A percentile compares a stretch with the other conserved stretches of the same genome.
phyloP scores from a whole-genome alignment of 306 rosid species.

The Biancaea sappan region DNA sequence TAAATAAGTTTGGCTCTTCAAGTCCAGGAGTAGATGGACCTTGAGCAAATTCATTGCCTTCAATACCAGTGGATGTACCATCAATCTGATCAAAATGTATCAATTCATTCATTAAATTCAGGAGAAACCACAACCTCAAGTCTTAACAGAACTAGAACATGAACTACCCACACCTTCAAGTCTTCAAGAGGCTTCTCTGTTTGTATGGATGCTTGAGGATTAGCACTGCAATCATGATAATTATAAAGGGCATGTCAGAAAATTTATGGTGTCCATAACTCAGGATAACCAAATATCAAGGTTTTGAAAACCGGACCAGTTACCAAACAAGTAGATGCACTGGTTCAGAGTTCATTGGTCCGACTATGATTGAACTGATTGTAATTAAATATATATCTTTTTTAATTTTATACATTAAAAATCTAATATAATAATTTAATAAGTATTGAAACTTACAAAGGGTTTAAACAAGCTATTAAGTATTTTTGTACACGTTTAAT shows the following conservation, averaged over 20 bases:
- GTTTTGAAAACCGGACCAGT: too few species aligned
- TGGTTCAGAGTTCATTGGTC: too few species aligned
- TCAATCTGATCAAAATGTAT: constrained; percentile 53
- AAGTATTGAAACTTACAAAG: too few species aligned
- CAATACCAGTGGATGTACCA: constrained; percentile 40
- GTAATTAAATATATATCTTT: too few species aligned
- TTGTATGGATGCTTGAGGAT: constrained; percentile 45
- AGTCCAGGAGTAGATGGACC: constrained; percentile 75
- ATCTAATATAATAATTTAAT: too few species aligned
- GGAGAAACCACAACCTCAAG: constrained; percentile 17
- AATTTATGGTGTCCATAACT: background rate
- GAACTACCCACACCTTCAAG: background rate
- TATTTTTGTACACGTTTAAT: too few species aligned
- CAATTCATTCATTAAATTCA: constrained; percentile 22
- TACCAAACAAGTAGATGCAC: too few species aligned
- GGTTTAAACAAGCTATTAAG: too few species aligned
- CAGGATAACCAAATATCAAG: background rate
- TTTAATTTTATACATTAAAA: too few species aligned
- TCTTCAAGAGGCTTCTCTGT: constrained; percentile 36
- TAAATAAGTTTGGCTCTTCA: constrained; percentile 58
- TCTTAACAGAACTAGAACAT: constrained; percentile 9
- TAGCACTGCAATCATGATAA: constrained; percentile 39
- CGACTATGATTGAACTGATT: too few species aligned
- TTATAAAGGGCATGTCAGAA: background rate
- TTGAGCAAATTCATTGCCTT: constrained; percentile 53